Evolutionary conservation across 768 basidiomycete species (phyloP).

Genomic region (Amanita exitialis): DNA sequence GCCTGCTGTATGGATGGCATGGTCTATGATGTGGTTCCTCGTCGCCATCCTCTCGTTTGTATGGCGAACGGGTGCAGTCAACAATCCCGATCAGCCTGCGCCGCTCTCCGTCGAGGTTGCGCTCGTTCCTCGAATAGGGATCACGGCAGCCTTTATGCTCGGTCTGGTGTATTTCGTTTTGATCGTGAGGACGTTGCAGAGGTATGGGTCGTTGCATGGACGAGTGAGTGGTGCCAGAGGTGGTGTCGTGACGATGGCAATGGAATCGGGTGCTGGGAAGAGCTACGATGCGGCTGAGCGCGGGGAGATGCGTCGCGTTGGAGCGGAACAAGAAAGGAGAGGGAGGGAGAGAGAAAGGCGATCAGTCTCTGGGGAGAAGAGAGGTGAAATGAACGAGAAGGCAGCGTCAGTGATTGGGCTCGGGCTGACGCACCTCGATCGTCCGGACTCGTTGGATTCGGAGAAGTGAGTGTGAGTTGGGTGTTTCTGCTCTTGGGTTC

Average conservation of each 20-base stretch:
- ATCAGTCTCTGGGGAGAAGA: background rate
- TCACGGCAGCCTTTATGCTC: conserved; percentile 43
- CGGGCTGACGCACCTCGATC: background rate
- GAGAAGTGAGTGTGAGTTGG: background rate
- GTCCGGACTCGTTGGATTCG: background rate
- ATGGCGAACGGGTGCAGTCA: conserved; percentile 53
- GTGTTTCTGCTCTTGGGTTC: too few relatives aligned
- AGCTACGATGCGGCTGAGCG: background rate
- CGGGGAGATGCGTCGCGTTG: background rate
- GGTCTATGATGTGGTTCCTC: conserved; percentile 64
- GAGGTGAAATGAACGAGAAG: background rate
- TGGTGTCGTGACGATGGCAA: background rate
- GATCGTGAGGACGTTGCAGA: conserved; percentile 52
- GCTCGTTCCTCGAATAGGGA: conserved; percentile 41
- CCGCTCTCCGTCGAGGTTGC: conserved; percentile 28
- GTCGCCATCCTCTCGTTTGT: conserved; percentile 56
- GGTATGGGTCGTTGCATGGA: conserved; percentile 31
- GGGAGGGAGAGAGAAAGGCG: background rate
- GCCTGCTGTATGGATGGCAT: conserved; percentile 65
- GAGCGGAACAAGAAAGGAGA: background rate
- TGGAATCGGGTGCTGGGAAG: background rate
- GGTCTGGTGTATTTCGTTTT: conserved; percentile 53
- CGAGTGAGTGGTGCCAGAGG: background rate
- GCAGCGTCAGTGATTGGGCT: background rate
- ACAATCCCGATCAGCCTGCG: conserved; percentile 24